Evolutionary conservation across 345 rosid species (phyloP), one percentile per base, ranked within the genome.

Genomic region (Mallotus nudiflorus): DNA sequence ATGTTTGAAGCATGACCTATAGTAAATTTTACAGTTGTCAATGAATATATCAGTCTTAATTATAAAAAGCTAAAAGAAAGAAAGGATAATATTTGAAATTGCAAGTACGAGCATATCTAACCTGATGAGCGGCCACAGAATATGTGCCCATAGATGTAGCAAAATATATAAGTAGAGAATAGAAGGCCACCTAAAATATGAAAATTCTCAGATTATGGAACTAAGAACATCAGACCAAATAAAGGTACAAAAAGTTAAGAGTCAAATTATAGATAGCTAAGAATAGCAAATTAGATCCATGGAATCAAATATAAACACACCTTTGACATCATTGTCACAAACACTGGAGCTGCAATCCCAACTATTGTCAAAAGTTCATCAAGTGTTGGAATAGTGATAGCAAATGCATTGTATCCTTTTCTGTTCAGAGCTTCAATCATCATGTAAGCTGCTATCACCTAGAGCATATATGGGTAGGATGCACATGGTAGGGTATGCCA

Each of bases 51-150:
- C 48, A 27, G 44, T 42, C 73, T 50, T 12, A 22, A 56, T 37
- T 61, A 35, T 53, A 25, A 33, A 16, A 54, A 42, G 56, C 35
- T 64, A 45, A 79, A 67, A 9, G 66, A 58, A n/a, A 67, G 29
- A 29, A 27, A 49, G 62, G 48, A 14, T 6, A 20, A 11, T n/a
- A 63, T 62, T 56, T 29, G 45, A 31, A 44, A 27, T 7, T 14
- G 20, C 24, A 7, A 50, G 44, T 25, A 59, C 9, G 24, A 14
- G 59, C 45, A 54, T 29, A 65, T 69, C 72, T 66, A 73, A 88
- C 98, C 95, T 91, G 98, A 84, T 94, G 98, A 73, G 96, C 98
- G 0, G 95, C 98, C 62, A 94, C 83, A 13, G 77, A 72, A 49
- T 77, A 68, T 39, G 93, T 88, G 27, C 98, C 96, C 96, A 90